A percentile compares a stretch with the other conserved stretches of the same genome.
These are phyloP conservation scores for Gonapodya prolifera DNA, from an alignment of 192 early-diverging fungal species.

Conservation along the genomic window DNA sequence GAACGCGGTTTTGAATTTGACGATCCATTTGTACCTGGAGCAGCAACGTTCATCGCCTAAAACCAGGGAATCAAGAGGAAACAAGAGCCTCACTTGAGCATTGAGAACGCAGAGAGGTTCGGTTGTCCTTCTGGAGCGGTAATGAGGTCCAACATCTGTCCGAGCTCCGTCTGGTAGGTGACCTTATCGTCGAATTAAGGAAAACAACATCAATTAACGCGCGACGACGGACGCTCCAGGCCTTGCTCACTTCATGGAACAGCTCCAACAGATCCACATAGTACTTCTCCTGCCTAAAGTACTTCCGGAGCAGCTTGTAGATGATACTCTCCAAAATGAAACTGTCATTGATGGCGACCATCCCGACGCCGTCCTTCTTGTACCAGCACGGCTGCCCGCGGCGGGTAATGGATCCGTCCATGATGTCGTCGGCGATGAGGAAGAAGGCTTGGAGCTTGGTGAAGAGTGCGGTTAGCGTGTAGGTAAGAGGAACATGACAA, in stretches of 20 bases:
- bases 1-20: slow-evolving; percentile 95
- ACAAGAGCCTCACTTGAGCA: slow-evolving; percentile 54
- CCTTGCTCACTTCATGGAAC: slow-evolving; percentile 58
- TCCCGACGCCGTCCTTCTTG: slow-evolving; percentile 64
- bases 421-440: slow-evolving; percentile 96
- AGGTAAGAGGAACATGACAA: not conserved
- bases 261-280: slow-evolving; percentile 76
- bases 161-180: slow-evolving; percentile 93
- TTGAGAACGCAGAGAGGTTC: slow-evolving; percentile 81
- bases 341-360: slow-evolving; percentile 90
- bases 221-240: not conserved
- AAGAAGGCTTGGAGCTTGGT: slow-evolving; percentile 91
- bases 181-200: slow-evolving; percentile 22
- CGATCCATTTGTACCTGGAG: slow-evolving; percentile 75
- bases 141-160: slow-evolving; percentile 92
- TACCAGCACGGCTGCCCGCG: slow-evolving; percentile 98
- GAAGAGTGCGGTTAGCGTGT: not conserved
- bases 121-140: slow-evolving; percentile 96
- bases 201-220: slow-evolving; percentile 12
- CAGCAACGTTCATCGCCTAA: not conserved
- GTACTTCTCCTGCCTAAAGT: slow-evolving; percentile 74
- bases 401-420: slow-evolving; percentile 91
- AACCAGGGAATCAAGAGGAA: not conserved
- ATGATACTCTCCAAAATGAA: slow-evolving; percentile 87
- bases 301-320: slow-evolving; percentile 87